These are phyloP conservation scores for Solanum ossicruentum DNA, from an alignment of 257 asterid genomes.

Conservation along the genomic window DNA sequence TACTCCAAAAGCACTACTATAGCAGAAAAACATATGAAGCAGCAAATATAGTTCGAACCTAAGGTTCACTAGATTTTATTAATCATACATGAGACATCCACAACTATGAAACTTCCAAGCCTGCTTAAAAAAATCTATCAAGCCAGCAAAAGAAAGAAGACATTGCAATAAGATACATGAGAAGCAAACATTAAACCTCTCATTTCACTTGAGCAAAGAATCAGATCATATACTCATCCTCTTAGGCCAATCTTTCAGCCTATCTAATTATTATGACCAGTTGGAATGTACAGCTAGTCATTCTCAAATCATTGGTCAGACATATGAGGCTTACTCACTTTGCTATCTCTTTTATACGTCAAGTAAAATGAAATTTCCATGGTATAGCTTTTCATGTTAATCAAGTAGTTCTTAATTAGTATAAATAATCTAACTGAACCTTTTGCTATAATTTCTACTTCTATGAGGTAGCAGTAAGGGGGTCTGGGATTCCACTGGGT, in stretches of 20 bases:
- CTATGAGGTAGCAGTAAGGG: no score
- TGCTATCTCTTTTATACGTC: background rate
- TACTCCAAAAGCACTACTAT: background rate
- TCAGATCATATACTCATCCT: background rate
- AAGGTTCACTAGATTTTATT: background rate
- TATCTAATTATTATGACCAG: background rate
- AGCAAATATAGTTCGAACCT: background rate
- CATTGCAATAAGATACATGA: background rate
- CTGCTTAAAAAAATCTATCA: background rate
- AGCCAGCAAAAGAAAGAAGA: background rate
- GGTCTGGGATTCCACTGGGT: no score
- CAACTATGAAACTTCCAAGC: background rate
- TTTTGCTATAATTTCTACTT: background rate
- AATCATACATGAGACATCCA: background rate
- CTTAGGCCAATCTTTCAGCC: background rate
- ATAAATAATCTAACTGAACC: background rate
- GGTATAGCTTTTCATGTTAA: background rate
- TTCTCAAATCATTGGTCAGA: background rate
- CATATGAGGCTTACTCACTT: background rate
- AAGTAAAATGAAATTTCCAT: background rate
- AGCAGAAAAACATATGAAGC: background rate
- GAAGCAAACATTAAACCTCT: background rate
- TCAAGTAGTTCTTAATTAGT: background rate
- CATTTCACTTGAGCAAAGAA: background rate
- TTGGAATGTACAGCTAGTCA: background rate